Evolutionary conservation across 805 yeast genomes (phyloP).

Genomic region (Kodamaea laetipori): DNA sequence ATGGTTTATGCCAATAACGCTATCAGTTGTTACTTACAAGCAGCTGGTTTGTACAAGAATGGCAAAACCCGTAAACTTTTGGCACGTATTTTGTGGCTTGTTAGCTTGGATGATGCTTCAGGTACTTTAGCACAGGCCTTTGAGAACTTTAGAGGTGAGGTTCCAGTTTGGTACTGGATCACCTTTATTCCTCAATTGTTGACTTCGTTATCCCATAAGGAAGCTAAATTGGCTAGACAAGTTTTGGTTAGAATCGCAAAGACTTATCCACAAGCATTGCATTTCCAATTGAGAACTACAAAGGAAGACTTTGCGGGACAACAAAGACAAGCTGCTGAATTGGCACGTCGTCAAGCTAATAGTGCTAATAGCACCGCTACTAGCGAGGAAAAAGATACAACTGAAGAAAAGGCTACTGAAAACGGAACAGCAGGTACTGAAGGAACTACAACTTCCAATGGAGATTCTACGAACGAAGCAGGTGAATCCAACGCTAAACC

Average conservation of each 20-base stretch:
- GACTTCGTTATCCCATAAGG: constrained; percentile 86
- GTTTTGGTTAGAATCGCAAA: constrained; percentile 91
- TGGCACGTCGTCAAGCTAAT: constrained; percentile 1
- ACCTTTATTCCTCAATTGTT: constrained; percentile 93
- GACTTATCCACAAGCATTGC: constrained; percentile 95
- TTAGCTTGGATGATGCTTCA: constrained; percentile 82
- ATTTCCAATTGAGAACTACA: constrained; percentile 92
- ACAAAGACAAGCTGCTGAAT: constrained; percentile 63
- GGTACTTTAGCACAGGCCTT: constrained; percentile 85
- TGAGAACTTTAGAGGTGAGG: constrained; percentile 90
- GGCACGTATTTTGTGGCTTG: constrained; percentile 90
- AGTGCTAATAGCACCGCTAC: constrained; percentile 7
- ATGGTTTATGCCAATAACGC: constrained; percentile 90
- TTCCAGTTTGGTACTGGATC: constrained; percentile 99
- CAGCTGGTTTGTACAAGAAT: constrained; percentile 94
- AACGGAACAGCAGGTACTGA: constrained; percentile 9
- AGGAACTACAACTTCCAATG: constrained; percentile 5
- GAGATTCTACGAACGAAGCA: not conserved
- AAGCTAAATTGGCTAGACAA: constrained; percentile 85
- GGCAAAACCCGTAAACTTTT: constrained; percentile 85
- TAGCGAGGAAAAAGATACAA: constrained; percentile 8
- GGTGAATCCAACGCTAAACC: not conserved
- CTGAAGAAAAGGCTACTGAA: not conserved
- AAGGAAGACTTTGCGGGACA: constrained; percentile 84
- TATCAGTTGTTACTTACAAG: constrained; percentile 92